These are phyloP conservation scores for Chlorociboria aeruginascens DNA, from an alignment of 495 filamentous ascomycete species.

Conservation along the genomic window DNA sequence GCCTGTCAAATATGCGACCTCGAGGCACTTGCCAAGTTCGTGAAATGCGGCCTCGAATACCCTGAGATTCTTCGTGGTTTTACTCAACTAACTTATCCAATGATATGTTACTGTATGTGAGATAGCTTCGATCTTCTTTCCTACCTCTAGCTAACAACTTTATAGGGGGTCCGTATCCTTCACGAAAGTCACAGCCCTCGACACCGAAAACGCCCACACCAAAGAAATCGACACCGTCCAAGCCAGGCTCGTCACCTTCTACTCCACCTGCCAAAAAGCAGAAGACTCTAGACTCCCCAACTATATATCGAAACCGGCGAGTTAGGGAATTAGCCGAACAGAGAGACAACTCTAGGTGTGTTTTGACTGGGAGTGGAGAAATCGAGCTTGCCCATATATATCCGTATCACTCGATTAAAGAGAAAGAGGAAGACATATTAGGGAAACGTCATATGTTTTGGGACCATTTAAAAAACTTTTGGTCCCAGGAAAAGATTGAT, in stretches of 20 bases:
- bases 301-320: background rate
- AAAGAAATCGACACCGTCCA: background rate
- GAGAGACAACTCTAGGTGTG: background rate
- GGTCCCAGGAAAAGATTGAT: constrained; percentile 7
- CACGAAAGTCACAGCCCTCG: background rate
- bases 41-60: background rate
- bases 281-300: background rate
- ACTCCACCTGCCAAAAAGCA: constrained; percentile 3
- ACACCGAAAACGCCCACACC: background rate
- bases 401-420: background rate
- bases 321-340: background rate
- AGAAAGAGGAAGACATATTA: constrained; percentile 3
- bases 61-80: background rate
- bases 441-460: constrained; percentile 8
- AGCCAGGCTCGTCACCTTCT: background rate
- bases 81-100: constrained; percentile 1
- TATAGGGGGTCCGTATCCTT: constrained; percentile 1
- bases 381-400: constrained; percentile 8
- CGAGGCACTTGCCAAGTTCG: constrained; percentile 4
- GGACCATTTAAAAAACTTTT: constrained; percentile 2
- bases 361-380: background rate
- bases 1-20: too few relatives aligned
- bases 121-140: background rate
- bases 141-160: constrained; percentile 2
- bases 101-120: constrained; percentile 1